Base-by-base conservation (phyloP, 345 rosid species). In the Aquilaria malaccensis region DNA sequence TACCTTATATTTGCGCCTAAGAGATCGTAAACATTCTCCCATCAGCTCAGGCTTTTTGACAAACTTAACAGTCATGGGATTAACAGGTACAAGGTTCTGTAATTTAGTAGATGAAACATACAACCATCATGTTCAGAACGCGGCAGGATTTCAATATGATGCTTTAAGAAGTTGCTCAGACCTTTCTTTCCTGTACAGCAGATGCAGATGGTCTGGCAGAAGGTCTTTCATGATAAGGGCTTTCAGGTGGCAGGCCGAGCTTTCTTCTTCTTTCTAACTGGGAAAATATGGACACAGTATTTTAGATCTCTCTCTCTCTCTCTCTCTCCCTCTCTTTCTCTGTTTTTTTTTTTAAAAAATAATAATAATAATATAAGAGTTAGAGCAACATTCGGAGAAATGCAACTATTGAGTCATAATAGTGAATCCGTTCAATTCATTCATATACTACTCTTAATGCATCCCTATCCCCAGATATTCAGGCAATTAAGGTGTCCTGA, bases 21-120 rank as follows among this genome's bases (percentile, higher is more conserved):
- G 70, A 62, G 89, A 86, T 70, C 87, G 79, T 70, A 93, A 75
- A 61, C 89, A 83, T 65, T 85, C 87, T 69, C 80, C 69, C 80
- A 90, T 78, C 60, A 71, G 70, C 62, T 81, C 86, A n/a, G 81
- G 63, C 64, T 80, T 78, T 49, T 72, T 53, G 30, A 58, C 47
- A 52, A 61, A 58, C 56, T 55, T 55, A 33, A 31, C 52, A 59
- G 59, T 65, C 46, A 52, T 51, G 6, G 58, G 2, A 13, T 37
- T 76, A 37, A 37, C 43, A 61, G 59, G 65, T 33, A 52, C 53
- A 9, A 55, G 2, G n/a, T 37, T 76, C 86, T 82, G 84, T 72
- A 65, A 64, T 55, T 72, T 64, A 66, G 22, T 57, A 45, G 63
- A 62, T 55, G 45, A 57, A 60, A 11, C 31, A 45, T 32, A 58